These are phyloP conservation scores for Nothomitra cinnamomea DNA, from an alignment of 2,329 filamentous ascomycete genomes.

Conservation along the genomic window DNA sequence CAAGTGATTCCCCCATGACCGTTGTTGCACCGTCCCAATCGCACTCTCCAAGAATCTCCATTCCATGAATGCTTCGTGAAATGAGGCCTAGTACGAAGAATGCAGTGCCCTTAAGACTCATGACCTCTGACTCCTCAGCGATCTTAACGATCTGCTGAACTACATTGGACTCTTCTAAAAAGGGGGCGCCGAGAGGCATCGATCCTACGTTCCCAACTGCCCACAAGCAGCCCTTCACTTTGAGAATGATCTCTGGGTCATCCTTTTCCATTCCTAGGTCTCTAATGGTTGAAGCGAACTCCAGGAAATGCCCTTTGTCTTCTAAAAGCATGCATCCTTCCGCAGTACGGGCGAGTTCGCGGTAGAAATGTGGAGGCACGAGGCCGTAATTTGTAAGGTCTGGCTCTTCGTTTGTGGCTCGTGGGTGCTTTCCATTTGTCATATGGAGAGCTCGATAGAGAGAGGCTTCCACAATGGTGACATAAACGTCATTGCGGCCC, in stretches of 20 bases:
- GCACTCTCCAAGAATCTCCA: constrained; percentile 75
- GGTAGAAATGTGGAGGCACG: constrained; percentile 95
- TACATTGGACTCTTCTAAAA: constrained; percentile 78
- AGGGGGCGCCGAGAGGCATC: constrained; percentile 91
- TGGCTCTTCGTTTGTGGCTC: constrained; percentile 14
- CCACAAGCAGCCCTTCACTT: constrained; percentile 95
- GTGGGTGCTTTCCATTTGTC: constrained; percentile 27
- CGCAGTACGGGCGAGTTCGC: constrained; percentile 78
- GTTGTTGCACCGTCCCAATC: constrained; percentile 91
- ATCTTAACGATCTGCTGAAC: constrained; percentile 77
- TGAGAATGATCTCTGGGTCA: constrained; percentile 70
- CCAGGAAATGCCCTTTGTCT: constrained; percentile 90
- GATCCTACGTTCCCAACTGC: constrained; percentile 95
- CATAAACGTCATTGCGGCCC: constrained; percentile 91
- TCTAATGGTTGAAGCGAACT: constrained; percentile 76
- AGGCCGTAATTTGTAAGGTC: constrained; percentile 29
- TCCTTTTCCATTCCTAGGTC: constrained; percentile 75
- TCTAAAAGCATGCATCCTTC: constrained; percentile 82
- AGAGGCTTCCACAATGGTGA: constrained; percentile 87
- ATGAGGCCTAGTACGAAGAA: constrained; percentile 93
- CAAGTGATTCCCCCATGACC: constrained; percentile 63
- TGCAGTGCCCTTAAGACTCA: constrained; percentile 86
- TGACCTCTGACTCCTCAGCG: constrained; percentile 71
- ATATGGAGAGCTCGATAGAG: constrained; percentile 60
- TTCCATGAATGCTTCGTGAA: constrained; percentile 75